Conservation (phyloP, 176 grass and related monocot species). For the Cocos nucifera region DNA sequence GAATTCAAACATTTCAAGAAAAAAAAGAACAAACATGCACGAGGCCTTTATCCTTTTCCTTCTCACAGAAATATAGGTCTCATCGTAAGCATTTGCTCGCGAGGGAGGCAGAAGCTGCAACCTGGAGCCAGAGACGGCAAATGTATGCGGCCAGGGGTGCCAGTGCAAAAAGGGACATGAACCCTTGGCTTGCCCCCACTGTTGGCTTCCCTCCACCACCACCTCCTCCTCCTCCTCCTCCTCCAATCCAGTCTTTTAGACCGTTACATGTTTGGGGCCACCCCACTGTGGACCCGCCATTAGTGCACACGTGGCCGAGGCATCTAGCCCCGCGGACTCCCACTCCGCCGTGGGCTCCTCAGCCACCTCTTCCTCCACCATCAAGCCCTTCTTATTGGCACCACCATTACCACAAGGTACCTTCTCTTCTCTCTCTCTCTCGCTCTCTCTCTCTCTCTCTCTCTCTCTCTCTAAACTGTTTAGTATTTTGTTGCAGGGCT, state of each 20-base stretch:
- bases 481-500: constrained; percentile 7
- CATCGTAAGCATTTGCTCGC: constrained; percentile 83
- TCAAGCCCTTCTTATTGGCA: constrained; percentile 57
- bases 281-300: constrained; percentile 28
- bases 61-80: constrained; percentile 75
- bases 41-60: too few species aligned
- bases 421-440: constrained; percentile 16
- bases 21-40: too few species aligned
- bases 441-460: background rate
- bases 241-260: constrained; percentile 29
- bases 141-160: constrained; percentile 26
- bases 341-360: constrained; percentile 27
- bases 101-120: constrained; percentile 67
- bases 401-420: constrained; percentile 52
- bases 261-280: constrained; percentile 74
- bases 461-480: background rate
- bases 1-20: too few species aligned
- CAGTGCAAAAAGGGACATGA: constrained; percentile 19
- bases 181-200: constrained; percentile 48
- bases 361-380: constrained; percentile 10
- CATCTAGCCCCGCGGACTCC: constrained; percentile 22
- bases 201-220: constrained; percentile 35
- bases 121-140: constrained; percentile 64
- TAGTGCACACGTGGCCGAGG: constrained; percentile 55
- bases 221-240: background rate